Base-by-base conservation (phyloP, 331 rosid genomes). In the Malus hybrid region DNA sequence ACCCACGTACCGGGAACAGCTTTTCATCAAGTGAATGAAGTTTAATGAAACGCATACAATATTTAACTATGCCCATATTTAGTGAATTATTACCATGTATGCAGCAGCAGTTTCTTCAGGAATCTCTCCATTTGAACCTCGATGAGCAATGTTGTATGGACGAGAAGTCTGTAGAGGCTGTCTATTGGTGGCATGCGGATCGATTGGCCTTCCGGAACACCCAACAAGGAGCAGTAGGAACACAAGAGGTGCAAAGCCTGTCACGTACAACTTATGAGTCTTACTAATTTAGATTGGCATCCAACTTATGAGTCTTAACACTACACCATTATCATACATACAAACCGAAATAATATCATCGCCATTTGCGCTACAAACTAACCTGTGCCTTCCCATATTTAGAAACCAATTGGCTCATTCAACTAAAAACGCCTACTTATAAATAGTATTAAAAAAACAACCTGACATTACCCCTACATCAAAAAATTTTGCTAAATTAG, bases 41-140 rank as follows among this genome's bases (percentile, higher is more conserved):
- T 64, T 36, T 7, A 36, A 36, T 1, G 10, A 36, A 36, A 36
- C 2, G 10, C 42, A 39, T 39, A 39, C 46, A 39, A 39, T 39
- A 39, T 10, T 2, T 39, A 39, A 39, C 46, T 39, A 39, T 39
- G 46, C 46, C 46, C 46, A 39, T 0, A 39, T 39, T 39, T 39
- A 39, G 46, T 39, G 46, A 39, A 39, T 39, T 39, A 65, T 71
- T 61, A 94, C 99, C 97, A 79, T 5, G 76, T 94, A 94, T 71
- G 97, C 97, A 70, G 90, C 78, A 70, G 80, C 84, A 80, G 99
- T 94, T 89, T 84, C 99, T 85, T 94, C 99, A 15, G 99, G 99
- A 79, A 94, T 16, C 83, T 92, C 99, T 76, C 99, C 99, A 64
- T 89, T 90, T n/a, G 99, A 88, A 79, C 99, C 99, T 27, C 99